Evolutionary conservation across 169 alveolate species (phyloP).

Genomic region (Cryptosporidium muris): DNA sequence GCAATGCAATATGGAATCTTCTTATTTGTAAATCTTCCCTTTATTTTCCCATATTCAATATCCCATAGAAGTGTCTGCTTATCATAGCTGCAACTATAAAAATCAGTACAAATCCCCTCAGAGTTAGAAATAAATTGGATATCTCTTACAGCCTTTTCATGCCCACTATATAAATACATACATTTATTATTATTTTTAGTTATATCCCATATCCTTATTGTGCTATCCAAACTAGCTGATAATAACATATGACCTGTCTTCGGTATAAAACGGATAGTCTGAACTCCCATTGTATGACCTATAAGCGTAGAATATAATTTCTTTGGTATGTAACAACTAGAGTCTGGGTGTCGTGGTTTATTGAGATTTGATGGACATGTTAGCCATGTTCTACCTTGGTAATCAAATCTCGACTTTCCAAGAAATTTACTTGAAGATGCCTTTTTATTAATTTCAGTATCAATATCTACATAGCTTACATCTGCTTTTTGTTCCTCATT

Average conservation of each 20-base stretch:
- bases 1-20: constrained; percentile 93
- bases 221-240: constrained; percentile 92
- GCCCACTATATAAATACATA: constrained; percentile 93
- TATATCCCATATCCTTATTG: constrained; percentile 94
- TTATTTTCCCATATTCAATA: constrained; percentile 95
- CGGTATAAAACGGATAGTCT: constrained; percentile 91
- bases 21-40: constrained; percentile 85
- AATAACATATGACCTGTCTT: constrained; percentile 92
- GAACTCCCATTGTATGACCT: constrained; percentile 94
- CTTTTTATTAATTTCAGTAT: not conserved
- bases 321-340: constrained; percentile 89
- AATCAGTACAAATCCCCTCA: constrained; percentile 78
- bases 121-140: constrained; percentile 79
- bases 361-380: constrained; percentile 37
- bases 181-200: constrained; percentile 87
- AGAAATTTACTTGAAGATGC: constrained; percentile 33
- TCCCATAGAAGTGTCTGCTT: constrained; percentile 93
- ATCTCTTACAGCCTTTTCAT: constrained; percentile 94
- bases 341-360: constrained; percentile 28
- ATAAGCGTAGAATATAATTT: constrained; percentile 88
- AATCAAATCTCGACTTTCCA: constrained; percentile 34
- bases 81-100: constrained; percentile 92
- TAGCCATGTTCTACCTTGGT: constrained; percentile 63
- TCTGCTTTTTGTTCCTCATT: not conserved
- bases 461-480: not conserved